These are phyloP conservation scores for Tremella mesenterica DNA, from an alignment of 768 basidiomycete genomes.

Conservation along the genomic window DNA sequence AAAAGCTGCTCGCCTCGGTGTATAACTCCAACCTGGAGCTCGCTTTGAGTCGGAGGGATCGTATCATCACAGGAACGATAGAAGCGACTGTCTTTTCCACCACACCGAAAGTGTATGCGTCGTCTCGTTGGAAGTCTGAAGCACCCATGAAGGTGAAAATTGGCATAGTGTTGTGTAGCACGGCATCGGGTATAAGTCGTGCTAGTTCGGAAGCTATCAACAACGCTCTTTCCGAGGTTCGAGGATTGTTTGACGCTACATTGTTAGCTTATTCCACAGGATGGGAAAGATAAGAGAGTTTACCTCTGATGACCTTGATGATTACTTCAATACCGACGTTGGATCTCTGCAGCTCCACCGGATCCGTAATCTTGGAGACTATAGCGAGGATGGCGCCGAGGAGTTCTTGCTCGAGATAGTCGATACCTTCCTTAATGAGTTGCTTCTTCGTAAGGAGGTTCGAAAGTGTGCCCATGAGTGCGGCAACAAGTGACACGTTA, in stretches of 20 bases:
- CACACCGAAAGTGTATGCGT: conserved; percentile 87
- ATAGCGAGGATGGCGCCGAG: conserved; percentile 59
- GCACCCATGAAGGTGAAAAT: conserved; percentile 99
- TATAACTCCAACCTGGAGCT: conserved; percentile 55
- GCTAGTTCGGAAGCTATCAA: conserved; percentile 78
- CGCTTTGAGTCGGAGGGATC: conserved; percentile 60
- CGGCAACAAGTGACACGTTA: conserved; percentile 62
- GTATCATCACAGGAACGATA: conserved; percentile 86
- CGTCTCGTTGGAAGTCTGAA: conserved; percentile 93
- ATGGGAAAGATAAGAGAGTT: no score
- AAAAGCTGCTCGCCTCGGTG: conserved; percentile 47
- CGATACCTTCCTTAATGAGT: conserved; percentile 55
- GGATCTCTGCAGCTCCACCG: conserved; percentile 39
- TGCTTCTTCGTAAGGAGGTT: conserved; percentile 53
- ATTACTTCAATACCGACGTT: conserved; percentile 68
- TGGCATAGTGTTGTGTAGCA: conserved; percentile 91
- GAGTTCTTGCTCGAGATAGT: conserved; percentile 71
- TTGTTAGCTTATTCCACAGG: no score
- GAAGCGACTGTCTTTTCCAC: conserved; percentile 91
- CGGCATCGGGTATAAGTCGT: conserved; percentile 75
- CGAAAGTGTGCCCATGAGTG: conserved; percentile 63
- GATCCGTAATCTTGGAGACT: conserved; percentile 41
- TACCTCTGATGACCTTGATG: conserved; percentile 76
- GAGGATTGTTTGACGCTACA: conserved; percentile 81
- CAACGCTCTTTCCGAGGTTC: conserved; percentile 87